Conservation (phyloP, 1,284 basidiomycete species). For the Cystobasidium slooffiae region DNA sequence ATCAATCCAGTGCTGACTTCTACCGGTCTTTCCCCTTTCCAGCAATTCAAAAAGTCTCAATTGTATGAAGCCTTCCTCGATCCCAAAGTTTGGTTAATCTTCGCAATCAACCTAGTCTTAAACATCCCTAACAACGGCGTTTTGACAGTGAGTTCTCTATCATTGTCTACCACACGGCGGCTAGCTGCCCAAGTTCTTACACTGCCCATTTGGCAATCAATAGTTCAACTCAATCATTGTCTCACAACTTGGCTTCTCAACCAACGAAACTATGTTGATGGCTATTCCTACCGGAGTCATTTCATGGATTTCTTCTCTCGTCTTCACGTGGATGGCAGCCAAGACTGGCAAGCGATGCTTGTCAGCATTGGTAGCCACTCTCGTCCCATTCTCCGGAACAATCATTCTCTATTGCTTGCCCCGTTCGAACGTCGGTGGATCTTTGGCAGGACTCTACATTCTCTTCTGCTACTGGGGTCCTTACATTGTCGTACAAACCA, state of each 20-base stretch:
- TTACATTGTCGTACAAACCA: constrained; percentile 50
- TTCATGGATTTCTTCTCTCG: constrained; percentile 51
- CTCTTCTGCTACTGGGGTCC: constrained; percentile 47
- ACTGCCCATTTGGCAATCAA: background rate
- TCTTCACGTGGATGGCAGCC: constrained; percentile 49
- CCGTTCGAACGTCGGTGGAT: constrained; percentile 46
- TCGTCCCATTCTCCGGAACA: constrained; percentile 36
- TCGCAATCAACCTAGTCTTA: constrained; percentile 50
- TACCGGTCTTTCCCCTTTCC: background rate
- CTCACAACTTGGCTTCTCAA: constrained; percentile 35
- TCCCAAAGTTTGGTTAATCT: constrained; percentile 51
- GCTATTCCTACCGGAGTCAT: constrained; percentile 54
- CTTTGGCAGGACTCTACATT: constrained; percentile 50
- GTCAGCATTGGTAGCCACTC: constrained; percentile 25
- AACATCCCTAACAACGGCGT: constrained; percentile 52
- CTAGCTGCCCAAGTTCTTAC: too few species aligned
- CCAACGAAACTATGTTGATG: constrained; percentile 49
- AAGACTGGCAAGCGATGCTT: constrained; percentile 44
- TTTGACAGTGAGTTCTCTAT: constrained; percentile 13
- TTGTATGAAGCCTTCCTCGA: constrained; percentile 52
- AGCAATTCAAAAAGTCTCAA: constrained; percentile 48
- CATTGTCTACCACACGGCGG: too few species aligned
- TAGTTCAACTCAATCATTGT: constrained; percentile 31
- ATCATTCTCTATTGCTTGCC: constrained; percentile 46
- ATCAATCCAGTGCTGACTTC: background rate